Evolutionary conservation across 805 yeast species (phyloP).

Genomic region (Ogataea sp.): DNA sequence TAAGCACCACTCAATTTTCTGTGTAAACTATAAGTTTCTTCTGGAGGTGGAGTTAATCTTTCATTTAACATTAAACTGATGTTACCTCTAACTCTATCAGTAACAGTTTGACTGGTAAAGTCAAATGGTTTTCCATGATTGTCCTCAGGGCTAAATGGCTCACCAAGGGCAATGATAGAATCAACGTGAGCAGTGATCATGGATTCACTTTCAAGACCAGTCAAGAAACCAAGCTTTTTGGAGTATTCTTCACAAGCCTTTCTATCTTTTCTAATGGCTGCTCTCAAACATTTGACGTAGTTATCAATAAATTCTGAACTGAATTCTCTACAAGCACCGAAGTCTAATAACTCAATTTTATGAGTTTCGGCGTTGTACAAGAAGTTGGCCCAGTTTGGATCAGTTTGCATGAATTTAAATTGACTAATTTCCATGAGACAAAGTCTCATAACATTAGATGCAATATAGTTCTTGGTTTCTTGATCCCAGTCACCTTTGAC

Average conservation of each 20-base stretch:
- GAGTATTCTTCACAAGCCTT: constrained; percentile 58
- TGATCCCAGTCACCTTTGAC: constrained; percentile 71
- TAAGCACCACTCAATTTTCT: constrained; percentile 93
- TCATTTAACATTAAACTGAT: constrained; percentile 86
- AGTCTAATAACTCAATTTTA: constrained; percentile 81
- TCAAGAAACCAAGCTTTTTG: constrained; percentile 71
- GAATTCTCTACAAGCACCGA: constrained; percentile 89
- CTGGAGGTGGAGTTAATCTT: constrained; percentile 94
- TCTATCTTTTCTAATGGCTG: constrained; percentile 66
- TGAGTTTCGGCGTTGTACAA: constrained; percentile 64
- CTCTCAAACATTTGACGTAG: constrained; percentile 65
- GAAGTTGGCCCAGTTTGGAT: constrained; percentile 99
- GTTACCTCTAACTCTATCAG: constrained; percentile 85
- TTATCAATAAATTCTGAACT: constrained; percentile 55
- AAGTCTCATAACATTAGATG: constrained; percentile 77
- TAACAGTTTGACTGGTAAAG: constrained; percentile 80
- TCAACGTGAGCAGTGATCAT: constrained; percentile 93
- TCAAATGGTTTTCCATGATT: constrained; percentile 49
- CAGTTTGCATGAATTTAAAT: constrained; percentile 94
- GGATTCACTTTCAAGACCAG: constrained; percentile 79
- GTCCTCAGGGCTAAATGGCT: constrained; percentile 66
- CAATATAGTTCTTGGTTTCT: constrained; percentile 70
- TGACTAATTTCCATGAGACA: constrained; percentile 79
- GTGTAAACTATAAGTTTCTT: constrained; percentile 95
- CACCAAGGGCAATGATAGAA: constrained; percentile 84